phyloP scores from a whole-genome alignment of 352 stramenopile species.

The Plasmopara muralis region DNA sequence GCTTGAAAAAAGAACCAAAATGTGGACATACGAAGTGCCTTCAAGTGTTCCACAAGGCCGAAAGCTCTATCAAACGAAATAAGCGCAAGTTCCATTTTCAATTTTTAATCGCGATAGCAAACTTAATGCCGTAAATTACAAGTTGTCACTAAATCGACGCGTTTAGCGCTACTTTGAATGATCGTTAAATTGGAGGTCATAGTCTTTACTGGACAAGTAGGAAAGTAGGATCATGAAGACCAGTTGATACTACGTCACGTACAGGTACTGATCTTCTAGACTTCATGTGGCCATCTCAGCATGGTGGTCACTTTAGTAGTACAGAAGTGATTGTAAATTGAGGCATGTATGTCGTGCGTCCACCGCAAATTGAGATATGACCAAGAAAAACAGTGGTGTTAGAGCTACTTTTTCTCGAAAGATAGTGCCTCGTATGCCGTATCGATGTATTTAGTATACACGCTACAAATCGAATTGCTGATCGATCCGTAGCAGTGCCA shows the following conservation, averaged over 20 bases:
- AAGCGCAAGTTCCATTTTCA: constrained; percentile 60
- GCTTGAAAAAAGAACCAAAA: constrained; percentile 37
- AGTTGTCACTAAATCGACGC: constrained; percentile 67
- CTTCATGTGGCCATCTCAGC: constrained; percentile 65
- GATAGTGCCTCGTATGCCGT: constrained; percentile 5
- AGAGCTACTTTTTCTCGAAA: constrained; percentile 34
- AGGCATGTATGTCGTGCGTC: constrained; percentile 73
- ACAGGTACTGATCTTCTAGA: constrained; percentile 25
- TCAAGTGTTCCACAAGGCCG: constrained; percentile 32
- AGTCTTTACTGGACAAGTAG: constrained; percentile 71
- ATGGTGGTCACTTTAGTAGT: constrained; percentile 79
- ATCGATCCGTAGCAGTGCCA: constrained; percentile 15
- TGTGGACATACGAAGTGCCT: constrained; percentile 57
- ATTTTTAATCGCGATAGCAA: constrained; percentile 55
- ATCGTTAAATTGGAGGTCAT: constrained; percentile 65
- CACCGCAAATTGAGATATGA: constrained; percentile 43
- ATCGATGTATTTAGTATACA: constrained; percentile 7
- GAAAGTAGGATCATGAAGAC: constrained; percentile 46
- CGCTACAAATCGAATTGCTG: constrained; percentile 9
- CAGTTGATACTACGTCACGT: constrained; percentile 1
- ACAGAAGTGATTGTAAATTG: constrained; percentile 73
- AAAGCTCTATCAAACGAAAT: constrained; percentile 64
- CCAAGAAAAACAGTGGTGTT: constrained; percentile 53
- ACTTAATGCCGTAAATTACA: constrained; percentile 79
- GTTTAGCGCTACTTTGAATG: constrained; percentile 76